phyloP scores from a whole-genome alignment of 164 flowering plant species.

The Magnolia changhungtana region DNA sequence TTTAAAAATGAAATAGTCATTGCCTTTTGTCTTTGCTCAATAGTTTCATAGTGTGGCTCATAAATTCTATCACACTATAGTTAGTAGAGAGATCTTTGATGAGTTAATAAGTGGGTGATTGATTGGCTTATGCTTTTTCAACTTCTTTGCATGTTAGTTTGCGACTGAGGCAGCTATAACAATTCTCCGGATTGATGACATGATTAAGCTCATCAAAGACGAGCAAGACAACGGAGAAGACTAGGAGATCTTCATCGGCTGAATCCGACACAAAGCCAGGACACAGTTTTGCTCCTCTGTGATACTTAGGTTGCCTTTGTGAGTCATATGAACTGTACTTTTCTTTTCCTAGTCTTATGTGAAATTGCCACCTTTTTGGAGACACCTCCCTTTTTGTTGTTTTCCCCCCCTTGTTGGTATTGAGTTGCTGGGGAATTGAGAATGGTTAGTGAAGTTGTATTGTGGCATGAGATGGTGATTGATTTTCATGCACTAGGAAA shows the following conservation, averaged over 20 bases:
- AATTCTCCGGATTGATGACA: slow-evolving; percentile 94
- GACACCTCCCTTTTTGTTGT: background rate
- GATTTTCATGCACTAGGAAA: background rate
- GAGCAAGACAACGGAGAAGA: slow-evolving; percentile 53
- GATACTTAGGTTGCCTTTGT: background rate
- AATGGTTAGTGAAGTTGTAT: background rate
- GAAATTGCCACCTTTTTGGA: no score
- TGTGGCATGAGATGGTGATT: background rate
- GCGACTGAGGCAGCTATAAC: slow-evolving; percentile 99
- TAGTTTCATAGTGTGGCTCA: no score
- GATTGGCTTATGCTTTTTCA: background rate
- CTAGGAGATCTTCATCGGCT: background rate
- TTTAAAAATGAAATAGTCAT: no score
- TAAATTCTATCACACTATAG: background rate
- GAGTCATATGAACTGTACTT: background rate
- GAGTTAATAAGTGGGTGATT: background rate
- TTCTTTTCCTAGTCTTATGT: no score
- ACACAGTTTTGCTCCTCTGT: background rate
- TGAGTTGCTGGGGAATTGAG: background rate
- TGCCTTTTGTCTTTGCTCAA: no score
- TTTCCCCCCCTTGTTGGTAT: background rate
- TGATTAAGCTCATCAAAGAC: slow-evolving; percentile 91
- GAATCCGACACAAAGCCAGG: background rate
- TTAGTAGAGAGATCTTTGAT: no score
- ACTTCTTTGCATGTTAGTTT: slow-evolving; percentile 44